Evolutionary conservation across 106 monocot species (phyloP).

Genomic region (Iris macrosiphon): DNA sequence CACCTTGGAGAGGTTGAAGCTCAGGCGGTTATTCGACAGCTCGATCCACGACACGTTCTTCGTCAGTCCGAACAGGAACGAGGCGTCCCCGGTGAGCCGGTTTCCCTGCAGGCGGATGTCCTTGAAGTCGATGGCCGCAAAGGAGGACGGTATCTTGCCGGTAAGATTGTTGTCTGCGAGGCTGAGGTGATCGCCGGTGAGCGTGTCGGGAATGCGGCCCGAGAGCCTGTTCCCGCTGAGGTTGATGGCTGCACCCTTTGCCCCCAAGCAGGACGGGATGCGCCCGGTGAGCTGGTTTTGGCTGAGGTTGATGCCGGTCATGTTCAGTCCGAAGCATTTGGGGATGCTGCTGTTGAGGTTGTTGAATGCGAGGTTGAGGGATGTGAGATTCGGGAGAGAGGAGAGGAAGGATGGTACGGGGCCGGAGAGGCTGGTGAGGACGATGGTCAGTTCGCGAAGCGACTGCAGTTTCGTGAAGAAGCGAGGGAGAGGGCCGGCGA

Average conservation of each 20-base stretch:
- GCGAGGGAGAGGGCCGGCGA: conserved; percentile 36
- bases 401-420: conserved; percentile 27
- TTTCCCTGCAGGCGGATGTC: conserved; percentile 34
- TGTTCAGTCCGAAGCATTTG: conserved; percentile 9
- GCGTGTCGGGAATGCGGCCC: conserved; percentile 12
- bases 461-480: conserved; percentile 22
- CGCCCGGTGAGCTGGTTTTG: conserved; percentile 32
- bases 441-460: conserved; percentile 13
- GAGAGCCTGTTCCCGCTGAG: conserved; percentile 13
- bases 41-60: conserved; percentile 17
- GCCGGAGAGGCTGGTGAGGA: conserved; percentile 19
- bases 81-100: conserved; percentile 32
- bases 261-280: conserved; percentile 26
- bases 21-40: conserved; percentile 37
- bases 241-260: conserved; percentile 21
- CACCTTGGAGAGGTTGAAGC: conserved; percentile 34
- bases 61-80: conserved; percentile 28
- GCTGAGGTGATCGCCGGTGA: conserved; percentile 15
- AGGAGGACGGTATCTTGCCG: conserved; percentile 20
- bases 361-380: conserved; percentile 29
- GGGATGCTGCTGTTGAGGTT: conserved; percentile 31
- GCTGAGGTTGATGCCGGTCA: conserved; percentile 27
- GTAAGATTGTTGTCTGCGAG: conserved; percentile 39
- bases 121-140: background rate
- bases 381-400: conserved; percentile 9